Evolutionary conservation across 371 early-diverging fungal species (phyloP), one percentile per base, ranked within the genome.

Genomic region (Actinomortierella ambigua): DNA sequence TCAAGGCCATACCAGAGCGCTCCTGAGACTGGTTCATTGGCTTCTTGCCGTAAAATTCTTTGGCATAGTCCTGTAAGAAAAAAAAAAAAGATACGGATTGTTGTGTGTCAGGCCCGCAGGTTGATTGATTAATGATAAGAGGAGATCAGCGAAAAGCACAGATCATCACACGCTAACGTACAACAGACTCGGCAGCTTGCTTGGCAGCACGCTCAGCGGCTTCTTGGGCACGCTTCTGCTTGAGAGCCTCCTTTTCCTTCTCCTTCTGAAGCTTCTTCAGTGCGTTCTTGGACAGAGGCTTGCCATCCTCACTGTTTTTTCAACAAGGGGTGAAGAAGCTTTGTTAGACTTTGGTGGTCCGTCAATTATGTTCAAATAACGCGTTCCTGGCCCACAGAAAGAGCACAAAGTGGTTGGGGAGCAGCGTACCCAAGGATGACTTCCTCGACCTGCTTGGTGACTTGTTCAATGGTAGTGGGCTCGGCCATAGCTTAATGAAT

Each of bases 251-350:
- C 88, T 96, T 97, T 77, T 95, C 95, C 55, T 83, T 82, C 75
- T 96, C 92, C 78, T 94, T 95, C 70, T 93, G 88, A 17, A 92
- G 88, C 85, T 98, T 98, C 86, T 97, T 97, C 59, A 91, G 82
- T 15, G 93, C 95, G 69, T 88, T 92, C 83, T 97, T 92, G 52
- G 96, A 93, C 29, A 96, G 81, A 23, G 96, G 94, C 76, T 96
- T 87, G 53, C 96, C 96, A 29, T 91, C 91, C 56, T 91, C 94
- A 61, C 91, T 87, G 61, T 2, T 4, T 4, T 34, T 6, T 4
- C 14, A 28, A 34, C 48, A 18, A 18, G 4, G 43, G 5, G 34
- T 27, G 29, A 20, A n/a, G 43, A 42, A n/a, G 28, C 27, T 15
- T 0, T 27, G 8, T 22, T 50, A 23, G 9, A n/a, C n/a, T n/a